A percentile compares a stretch with the other conserved stretches of the same genome.
phyloP scores from a whole-genome alignment of 768 basidiomycete genomes.

The Neoboletus magnificus region DNA sequence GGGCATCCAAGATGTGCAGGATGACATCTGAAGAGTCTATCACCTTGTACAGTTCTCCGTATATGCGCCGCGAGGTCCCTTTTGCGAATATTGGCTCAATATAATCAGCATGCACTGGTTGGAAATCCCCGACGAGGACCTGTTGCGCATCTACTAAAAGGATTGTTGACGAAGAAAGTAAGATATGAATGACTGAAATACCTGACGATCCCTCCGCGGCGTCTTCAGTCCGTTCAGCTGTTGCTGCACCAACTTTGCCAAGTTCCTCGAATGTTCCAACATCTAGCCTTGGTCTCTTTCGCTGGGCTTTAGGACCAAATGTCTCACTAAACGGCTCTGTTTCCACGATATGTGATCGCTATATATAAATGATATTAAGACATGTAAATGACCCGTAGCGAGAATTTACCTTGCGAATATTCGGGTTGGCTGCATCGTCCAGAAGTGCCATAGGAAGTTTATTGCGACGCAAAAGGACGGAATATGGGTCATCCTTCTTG shows the following conservation, averaged over 20 bases:
- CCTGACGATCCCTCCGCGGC: conserved; percentile 45
- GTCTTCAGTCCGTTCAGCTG: conserved; percentile 44
- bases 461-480: conserved; percentile 88
- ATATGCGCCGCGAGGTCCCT: conserved; percentile 93
- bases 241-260: conserved; percentile 56
- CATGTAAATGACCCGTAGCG: not conserved
- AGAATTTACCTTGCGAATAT: conserved; percentile 62
- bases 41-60: conserved; percentile 98
- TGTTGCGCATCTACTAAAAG: conserved; percentile 10
- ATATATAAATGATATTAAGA: conserved; percentile 3
- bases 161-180: conserved; percentile 1
- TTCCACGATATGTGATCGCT: conserved; percentile 93
- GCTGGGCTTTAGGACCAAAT: conserved; percentile 93
- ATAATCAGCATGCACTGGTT: conserved; percentile 67
- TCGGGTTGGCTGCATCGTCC: conserved; percentile 83
- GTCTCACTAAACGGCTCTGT: conserved; percentile 94
- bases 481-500: conserved; percentile 93
- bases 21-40: conserved; percentile 98
- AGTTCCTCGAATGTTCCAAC: conserved; percentile 94
- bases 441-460: conserved; percentile 96
- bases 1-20: conserved; percentile 91
- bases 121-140: conserved; percentile 36
- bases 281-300: conserved; percentile 84
- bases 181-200: conserved; percentile 18
- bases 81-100: conserved; percentile 93